Evolutionary conservation across 306 rosid species (phyloP).

Genomic region (Quercus cerris): DNA sequence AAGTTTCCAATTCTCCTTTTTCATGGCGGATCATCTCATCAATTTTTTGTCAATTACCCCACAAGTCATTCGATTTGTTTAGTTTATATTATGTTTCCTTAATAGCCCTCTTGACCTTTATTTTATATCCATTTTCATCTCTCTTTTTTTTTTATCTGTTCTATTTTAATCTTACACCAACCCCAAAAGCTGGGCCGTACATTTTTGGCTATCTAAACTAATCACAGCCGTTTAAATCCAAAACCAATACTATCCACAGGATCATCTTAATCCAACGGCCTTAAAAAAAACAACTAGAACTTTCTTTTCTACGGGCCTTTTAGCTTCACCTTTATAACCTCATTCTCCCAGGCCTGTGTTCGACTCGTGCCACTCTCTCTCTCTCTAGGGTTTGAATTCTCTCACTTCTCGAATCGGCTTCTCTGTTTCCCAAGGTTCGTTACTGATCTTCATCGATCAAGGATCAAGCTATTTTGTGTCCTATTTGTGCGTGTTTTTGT

Average conservation of each 20-base stretch:
- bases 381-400: not conserved
- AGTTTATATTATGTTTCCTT: not conserved
- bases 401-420: not conserved
- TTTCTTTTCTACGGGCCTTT: constrained; percentile 2
- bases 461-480: not conserved
- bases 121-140: not conserved
- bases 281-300: constrained; percentile 23
- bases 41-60: not conserved
- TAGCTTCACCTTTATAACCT: not conserved
- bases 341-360: constrained; percentile 8
- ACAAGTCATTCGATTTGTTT: too few relatives aligned
- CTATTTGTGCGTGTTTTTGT: not conserved
- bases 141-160: too few relatives aligned
- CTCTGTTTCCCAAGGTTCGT: constrained; percentile 21
- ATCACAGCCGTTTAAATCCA: constrained; percentile 13
- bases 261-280: constrained; percentile 30
- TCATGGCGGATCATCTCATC: not conserved
- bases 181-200: not conserved
- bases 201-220: not conserved
- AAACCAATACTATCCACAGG: constrained; percentile 13
- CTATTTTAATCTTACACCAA: constrained; percentile 7
- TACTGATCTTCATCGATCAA: not conserved
- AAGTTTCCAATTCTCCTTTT: not conserved
- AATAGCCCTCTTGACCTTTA: not conserved
- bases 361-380: constrained; percentile 17